These are phyloP conservation scores for Coemansia sp. DNA, from an alignment of 192 early-diverging fungal species.

Conservation along the genomic window DNA sequence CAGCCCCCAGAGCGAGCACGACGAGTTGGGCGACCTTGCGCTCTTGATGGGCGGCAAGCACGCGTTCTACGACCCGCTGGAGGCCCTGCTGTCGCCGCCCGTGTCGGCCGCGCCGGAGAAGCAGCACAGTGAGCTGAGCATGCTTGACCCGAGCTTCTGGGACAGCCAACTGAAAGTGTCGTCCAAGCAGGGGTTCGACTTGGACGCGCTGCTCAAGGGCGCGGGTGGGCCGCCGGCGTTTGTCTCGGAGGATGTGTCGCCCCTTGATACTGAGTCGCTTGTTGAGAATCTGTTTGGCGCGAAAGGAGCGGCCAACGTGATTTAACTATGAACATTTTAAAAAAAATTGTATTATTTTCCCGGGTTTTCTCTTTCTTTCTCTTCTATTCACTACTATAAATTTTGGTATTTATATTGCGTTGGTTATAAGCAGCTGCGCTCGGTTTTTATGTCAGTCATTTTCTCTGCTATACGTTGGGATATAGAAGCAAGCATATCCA, in stretches of 20 bases:
- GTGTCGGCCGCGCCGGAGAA: not conserved
- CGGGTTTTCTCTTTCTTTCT: no score
- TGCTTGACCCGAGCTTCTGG: slow-evolving; percentile 17
- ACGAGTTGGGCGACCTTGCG: slow-evolving; percentile 20
- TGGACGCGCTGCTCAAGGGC: slow-evolving; percentile 18
- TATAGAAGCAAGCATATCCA: no score
- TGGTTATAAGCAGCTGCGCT: no score
- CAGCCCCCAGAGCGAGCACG: slow-evolving; percentile 27
- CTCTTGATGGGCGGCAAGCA: slow-evolving; percentile 13
- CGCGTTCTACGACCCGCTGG: slow-evolving; percentile 25
- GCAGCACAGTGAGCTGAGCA: not conserved
- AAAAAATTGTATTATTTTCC: no score
- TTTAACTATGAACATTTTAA: no score
- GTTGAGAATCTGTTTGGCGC: slow-evolving; percentile 18
- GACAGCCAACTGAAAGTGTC: not conserved
- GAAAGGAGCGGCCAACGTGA: no score
- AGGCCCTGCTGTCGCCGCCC: slow-evolving; percentile 33
- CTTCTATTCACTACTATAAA: no score
- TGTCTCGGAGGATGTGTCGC: not conserved
- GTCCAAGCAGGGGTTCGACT: slow-evolving; percentile 11
- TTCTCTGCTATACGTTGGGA: no score
- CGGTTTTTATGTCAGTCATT: no score
- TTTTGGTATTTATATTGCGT: no score
- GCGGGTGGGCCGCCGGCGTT: not conserved
- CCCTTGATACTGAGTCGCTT: not conserved